phyloP scores from a whole-genome alignment of 305 asterid genomes.

The Solanum aculeatissimum region DNA sequence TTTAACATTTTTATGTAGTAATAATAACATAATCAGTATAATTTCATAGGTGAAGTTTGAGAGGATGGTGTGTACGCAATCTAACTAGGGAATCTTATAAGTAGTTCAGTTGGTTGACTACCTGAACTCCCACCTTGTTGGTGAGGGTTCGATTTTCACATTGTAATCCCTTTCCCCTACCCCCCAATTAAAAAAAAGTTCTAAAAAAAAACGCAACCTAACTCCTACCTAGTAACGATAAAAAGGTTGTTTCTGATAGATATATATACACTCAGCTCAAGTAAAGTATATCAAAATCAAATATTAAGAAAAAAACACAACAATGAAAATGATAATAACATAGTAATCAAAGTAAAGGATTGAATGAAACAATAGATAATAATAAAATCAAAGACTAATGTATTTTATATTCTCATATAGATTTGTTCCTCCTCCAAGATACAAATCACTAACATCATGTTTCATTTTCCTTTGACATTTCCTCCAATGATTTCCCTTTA shows the following conservation, averaged over 20 bases:
- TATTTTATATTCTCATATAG: background rate
- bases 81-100: too few relatives aligned
- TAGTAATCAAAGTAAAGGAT: background rate
- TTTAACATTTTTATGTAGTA: too few relatives aligned
- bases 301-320: fast-evolving
- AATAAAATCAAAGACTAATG: background rate
- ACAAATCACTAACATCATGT: background rate
- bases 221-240: background rate
- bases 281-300: background rate
- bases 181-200: too few relatives aligned
- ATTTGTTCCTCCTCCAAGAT: background rate
- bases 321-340: background rate
- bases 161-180: too few relatives aligned
- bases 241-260: background rate
- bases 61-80: fast-evolving
- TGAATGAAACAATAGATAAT: fast-evolving
- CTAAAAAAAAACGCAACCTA: fast-evolving
- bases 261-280: fast-evolving
- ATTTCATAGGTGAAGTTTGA: background rate
- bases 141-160: too few relatives aligned
- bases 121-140: too few relatives aligned
- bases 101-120: too few relatives aligned
- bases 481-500: conserved; percentile 37
- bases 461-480: conserved; percentile 10
- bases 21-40: too few relatives aligned